Percentiles rank a stretch among this genome's conserved stretches.
These are phyloP conservation scores for Saturnispora sanitii DNA, from an alignment of 805 yeast genomes.

Conservation along the genomic window DNA sequence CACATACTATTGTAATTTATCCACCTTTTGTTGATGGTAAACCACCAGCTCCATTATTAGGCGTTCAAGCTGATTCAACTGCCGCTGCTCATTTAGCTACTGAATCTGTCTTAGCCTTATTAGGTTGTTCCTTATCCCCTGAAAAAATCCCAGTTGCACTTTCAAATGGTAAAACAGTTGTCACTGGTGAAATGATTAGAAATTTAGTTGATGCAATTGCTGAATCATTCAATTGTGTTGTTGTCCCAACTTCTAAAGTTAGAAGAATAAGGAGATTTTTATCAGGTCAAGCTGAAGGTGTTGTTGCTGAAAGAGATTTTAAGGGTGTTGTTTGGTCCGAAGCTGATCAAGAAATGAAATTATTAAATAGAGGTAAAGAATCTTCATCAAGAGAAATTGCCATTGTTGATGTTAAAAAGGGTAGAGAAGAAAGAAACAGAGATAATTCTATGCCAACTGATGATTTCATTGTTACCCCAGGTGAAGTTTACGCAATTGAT, in stretches of 20 bases:
- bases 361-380: conserved; percentile 22
- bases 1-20: conserved; percentile 80
- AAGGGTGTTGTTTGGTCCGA: conserved; percentile 90
- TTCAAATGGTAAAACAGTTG: conserved; percentile 25
- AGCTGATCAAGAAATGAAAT: conserved; percentile 59
- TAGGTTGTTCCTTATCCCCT: conserved; percentile 66
- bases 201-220: conserved; percentile 79
- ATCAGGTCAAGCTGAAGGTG: conserved; percentile 91
- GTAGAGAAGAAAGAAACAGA: conserved; percentile 23
- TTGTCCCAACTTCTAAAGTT: conserved; percentile 88
- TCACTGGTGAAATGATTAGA: conserved; percentile 67
- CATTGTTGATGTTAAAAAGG: conserved; percentile 30
- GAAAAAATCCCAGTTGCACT: conserved; percentile 59
- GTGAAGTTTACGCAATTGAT: conserved; percentile 83
- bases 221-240: conserved; percentile 67
- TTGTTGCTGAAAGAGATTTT: conserved; percentile 84
- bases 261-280: conserved; percentile 87
- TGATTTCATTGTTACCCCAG: conserved; percentile 62
- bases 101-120: conserved; percentile 70
- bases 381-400: conserved; percentile 27
- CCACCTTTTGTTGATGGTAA: conserved; percentile 45
- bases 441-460: conserved; percentile 63
- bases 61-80: conserved; percentile 79
- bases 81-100: conserved; percentile 85
- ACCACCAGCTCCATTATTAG: conserved; percentile 74